Evolutionary conservation across 2,329 filamentous ascomycete genomes (phyloP), one percentile per base, ranked within the genome.

Genomic region (Penicillium sp.): DNA sequence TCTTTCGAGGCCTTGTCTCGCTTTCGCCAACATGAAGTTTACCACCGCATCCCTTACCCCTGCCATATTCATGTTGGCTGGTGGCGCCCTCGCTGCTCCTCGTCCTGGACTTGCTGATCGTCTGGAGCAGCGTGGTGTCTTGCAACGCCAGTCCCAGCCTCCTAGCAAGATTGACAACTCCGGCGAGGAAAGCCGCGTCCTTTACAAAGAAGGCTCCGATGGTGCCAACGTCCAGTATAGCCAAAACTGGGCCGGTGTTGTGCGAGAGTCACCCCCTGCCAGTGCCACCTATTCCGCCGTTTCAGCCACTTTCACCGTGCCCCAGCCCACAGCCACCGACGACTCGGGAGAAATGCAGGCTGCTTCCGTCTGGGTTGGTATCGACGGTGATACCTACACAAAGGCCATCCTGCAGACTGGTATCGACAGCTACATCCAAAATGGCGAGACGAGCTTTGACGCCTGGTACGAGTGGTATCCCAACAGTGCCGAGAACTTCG

Each of bases 401-500:
- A 69, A 66, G 2, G 76, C 77, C 6, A 80, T 81, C 43, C 65
- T 82, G 4, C 78, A 81, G 60, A 77, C 77, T 1, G 79, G 79
- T 26, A 65, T 82, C 28, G 78, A 81, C 62, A 79, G 79, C 60
- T 74, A 73, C 42, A 64, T 75, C 34, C 57, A 71, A n/a, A 65
- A 68, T n/a, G 63, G 60, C 6, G 31, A 61, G 13, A 46, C 50
- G n/a, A 68, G 61, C 6, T 82, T 74, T 56, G 74, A 77, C 46
- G 76, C 78, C 14, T 82, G 79, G 78, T 82, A 79, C 57, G 79
- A 82, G 62, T 82, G 78, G 79, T 80, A 75, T 55, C 78, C 79
- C 1, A 74, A 79, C 57, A 75, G 75, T 54, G 73, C 77, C 22
- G 74, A 77, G 55, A 72, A 77, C 57, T 81, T 80, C 62, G 68